Conservation (phyloP, 2,329 filamentous ascomycete genomes). For the Venturiaceae sp. region DNA sequence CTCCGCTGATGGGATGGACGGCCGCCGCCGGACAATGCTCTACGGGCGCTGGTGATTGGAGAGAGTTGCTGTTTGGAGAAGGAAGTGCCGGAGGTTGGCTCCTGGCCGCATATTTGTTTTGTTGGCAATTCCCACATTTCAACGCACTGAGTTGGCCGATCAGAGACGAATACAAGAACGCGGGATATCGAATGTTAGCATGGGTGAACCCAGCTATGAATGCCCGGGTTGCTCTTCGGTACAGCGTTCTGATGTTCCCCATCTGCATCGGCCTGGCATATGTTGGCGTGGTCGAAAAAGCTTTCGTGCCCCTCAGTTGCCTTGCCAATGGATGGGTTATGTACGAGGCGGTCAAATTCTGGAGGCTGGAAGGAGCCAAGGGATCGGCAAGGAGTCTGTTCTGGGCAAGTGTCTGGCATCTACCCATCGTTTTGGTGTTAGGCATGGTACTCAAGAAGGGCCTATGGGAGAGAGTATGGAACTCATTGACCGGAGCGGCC, state of each 20-base stretch:
- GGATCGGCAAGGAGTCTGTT: conserved; percentile 79
- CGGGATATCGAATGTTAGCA: conserved; percentile 62
- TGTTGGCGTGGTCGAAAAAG: conserved; percentile 73
- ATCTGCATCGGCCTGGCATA: conserved; percentile 74
- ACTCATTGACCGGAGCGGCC: neutral
- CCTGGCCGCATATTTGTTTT: conserved; percentile 72
- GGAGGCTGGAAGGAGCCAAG: conserved; percentile 64
- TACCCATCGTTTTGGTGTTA: conserved; percentile 81
- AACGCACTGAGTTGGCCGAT: conserved; percentile 88
- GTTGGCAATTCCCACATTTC: conserved; percentile 98
- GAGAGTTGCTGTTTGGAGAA: conserved; percentile 65
- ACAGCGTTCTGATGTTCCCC: conserved; percentile 77
- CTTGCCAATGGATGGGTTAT: conserved; percentile 81
- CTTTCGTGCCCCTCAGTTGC: conserved; percentile 70
- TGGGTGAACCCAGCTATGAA: conserved; percentile 86
- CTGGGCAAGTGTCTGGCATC: conserved; percentile 96
- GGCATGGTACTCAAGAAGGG: conserved; percentile 92
- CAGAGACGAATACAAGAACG: conserved; percentile 72
- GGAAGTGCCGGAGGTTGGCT: conserved; percentile 75
- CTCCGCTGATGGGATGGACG: conserved; percentile 96
- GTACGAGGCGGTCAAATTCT: conserved; percentile 72
- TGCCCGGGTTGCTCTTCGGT: conserved; percentile 76
- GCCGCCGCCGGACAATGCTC: conserved; percentile 86
- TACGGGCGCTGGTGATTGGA: conserved; percentile 40
- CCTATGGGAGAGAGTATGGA: conserved; percentile 64